Base-by-base conservation (phyloP, 2,329 filamentous ascomycete genomes). In the Trichothecium sympodiale region DNA sequence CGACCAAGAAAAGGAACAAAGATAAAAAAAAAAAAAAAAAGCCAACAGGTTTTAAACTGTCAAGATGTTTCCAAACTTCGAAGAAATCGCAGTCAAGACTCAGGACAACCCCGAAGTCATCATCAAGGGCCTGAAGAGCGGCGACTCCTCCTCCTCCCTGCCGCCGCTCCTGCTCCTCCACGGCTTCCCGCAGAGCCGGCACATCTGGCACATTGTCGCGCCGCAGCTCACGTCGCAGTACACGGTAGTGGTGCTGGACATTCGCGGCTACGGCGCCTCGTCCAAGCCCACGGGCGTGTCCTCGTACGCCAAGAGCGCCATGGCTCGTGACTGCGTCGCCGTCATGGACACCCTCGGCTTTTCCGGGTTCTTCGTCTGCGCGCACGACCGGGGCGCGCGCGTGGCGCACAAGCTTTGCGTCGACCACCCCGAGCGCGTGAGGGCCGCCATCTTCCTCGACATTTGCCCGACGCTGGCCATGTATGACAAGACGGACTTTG, bases 381-480 rank as follows among this genome's bases (percentile, higher is more conserved):
- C 62, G 0, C 73, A 77, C 44, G 73, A 77, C 46, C 65, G 72
- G 28, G 72, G 73, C 4, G 73, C 67, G 0, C 55, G 71, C 20
- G 62, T 76, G 3, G 59, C 68, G 1, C 72, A 77, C 42, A 68
- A 69, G 38, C 54, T 77, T 1, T 62, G 62, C 27, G 68, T 72
- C 13, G 64, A 68, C 36, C 58, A 62, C 28, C 56, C 60, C 0
- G 38, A 48, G 0, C 56, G 60, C 9, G 55, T 73, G 1, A 41
- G 46, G 14, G 65, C 54, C 37, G 53, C 58, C 0, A 60, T 71
- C 29, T 41, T 72, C 2, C 53, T 72, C 2, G 69, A 74, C 38
- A 71, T 75, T 30, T 68, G 64, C 29, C 73, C 71, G 3, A 75
- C 70, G 1, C 57, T 70, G 9, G 60, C 60, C 5, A 74, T 74